Evolutionary conservation across 768 basidiomycete species (phyloP).

Genomic region (Auricularia cornea): DNA sequence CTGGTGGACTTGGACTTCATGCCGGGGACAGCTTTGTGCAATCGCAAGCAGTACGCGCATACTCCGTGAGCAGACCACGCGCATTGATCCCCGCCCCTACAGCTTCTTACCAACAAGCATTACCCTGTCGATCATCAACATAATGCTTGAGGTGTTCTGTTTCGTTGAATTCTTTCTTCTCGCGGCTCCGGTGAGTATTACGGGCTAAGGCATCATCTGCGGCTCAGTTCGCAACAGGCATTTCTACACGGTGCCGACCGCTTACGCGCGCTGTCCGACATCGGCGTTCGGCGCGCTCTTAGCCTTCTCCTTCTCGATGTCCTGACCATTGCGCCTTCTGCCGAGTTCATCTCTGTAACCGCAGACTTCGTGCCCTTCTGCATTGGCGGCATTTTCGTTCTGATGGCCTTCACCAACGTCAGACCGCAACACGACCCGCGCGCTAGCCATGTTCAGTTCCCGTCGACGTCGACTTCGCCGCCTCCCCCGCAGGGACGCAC

Average conservation of each 20-base stretch:
- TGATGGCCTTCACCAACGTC: slow-evolving; percentile 10
- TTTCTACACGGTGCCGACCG: slow-evolving; percentile 10
- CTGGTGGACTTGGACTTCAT: slow-evolving; percentile 21
- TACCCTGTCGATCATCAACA: slow-evolving; percentile 25
- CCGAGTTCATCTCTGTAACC: slow-evolving; percentile 26
- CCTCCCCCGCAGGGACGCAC: not conserved
- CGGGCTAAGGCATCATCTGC: not conserved
- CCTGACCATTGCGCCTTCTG: slow-evolving; percentile 31
- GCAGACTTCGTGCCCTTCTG: slow-evolving; percentile 36
- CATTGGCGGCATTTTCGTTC: slow-evolving; percentile 32
- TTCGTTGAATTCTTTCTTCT: slow-evolving; percentile 21
- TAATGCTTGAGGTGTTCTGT: slow-evolving; percentile 32
- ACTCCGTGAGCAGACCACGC: not conserved
- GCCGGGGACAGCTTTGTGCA: slow-evolving; percentile 22
- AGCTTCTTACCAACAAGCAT: slow-evolving; percentile 35
- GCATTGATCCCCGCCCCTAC: not conserved
- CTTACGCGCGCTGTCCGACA: slow-evolving; percentile 19
- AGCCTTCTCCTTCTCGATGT: slow-evolving; percentile 38
- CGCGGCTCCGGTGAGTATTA: slow-evolving; percentile 12
- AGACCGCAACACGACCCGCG: not conserved
- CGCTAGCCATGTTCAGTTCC: not conserved
- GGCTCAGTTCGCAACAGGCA: not conserved
- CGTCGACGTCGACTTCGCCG: not conserved
- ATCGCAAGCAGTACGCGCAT: slow-evolving; percentile 13
- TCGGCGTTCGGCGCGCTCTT: slow-evolving; percentile 25